A percentile compares a stretch with the other conserved stretches of the same genome.
Evolutionary conservation across 805 yeast species (phyloP).

Genomic region (Debaryomyces hansenii): DNA sequence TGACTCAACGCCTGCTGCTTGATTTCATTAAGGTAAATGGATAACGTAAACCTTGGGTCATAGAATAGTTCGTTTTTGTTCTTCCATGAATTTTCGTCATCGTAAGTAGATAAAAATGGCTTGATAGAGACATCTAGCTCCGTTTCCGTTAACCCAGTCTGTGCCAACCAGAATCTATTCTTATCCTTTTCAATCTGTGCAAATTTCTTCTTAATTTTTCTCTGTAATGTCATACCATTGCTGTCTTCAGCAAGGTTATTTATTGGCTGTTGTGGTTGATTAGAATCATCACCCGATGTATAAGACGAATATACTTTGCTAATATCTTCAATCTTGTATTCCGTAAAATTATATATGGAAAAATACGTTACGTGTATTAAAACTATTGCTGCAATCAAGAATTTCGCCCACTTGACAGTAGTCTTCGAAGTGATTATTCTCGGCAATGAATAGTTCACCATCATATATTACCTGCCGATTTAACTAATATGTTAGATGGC

Average conservation of each 20-base stretch:
- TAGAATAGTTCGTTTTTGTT: constrained; percentile 24
- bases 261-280: constrained; percentile 1
- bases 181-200: constrained; percentile 13
- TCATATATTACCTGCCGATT: background rate
- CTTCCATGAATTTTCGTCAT: constrained; percentile 17
- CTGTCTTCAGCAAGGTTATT: background rate
- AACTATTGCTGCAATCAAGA: background rate
- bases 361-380: background rate
- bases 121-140: constrained; percentile 9
- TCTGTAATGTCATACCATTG: constrained; percentile 11
- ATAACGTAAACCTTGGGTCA: constrained; percentile 59
- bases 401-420: background rate
- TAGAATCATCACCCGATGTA: background rate
- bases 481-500: too few relatives aligned
- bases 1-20: constrained; percentile 13
- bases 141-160: constrained; percentile 19
- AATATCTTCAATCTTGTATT: background rate
- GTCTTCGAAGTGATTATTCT: background rate
- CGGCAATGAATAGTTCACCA: background rate
- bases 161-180: constrained; percentile 23
- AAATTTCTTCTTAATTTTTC: constrained; percentile 13
- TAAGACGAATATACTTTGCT: constrained; percentile 2
- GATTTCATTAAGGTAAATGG: constrained; percentile 47
- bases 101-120: constrained; percentile 9
- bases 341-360: background rate